Conservation (phyloP, 2,329 filamentous ascomycete genomes). For the Kalaharituber pfeilii region DNA sequence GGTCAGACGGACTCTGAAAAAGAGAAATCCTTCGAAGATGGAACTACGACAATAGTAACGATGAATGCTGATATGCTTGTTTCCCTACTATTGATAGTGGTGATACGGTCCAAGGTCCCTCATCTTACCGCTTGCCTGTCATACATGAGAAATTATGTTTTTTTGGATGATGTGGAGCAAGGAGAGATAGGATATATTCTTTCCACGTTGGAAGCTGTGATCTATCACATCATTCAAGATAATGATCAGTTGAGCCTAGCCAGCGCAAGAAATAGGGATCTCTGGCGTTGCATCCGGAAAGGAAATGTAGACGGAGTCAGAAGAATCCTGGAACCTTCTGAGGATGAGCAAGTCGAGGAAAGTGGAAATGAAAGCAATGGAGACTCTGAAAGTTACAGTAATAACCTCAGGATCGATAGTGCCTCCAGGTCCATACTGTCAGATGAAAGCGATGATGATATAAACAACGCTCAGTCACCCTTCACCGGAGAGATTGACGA, state of each 20-base stretch:
- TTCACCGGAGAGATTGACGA: background rate
- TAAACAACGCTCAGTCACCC: background rate
- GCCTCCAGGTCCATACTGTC: background rate
- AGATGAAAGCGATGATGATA: background rate
- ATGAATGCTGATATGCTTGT: conserved; percentile 81
- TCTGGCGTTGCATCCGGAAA: conserved; percentile 75
- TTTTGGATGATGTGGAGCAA: conserved; percentile 91
- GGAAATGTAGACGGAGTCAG: conserved; percentile 60
- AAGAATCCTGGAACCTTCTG: conserved; percentile 60
- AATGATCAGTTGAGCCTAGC: conserved; percentile 66
- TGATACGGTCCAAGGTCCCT: conserved; percentile 75
- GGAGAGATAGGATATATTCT: conserved; percentile 92
- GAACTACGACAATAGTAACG: conserved; percentile 39
- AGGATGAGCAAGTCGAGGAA: background rate
- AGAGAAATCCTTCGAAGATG: conserved; percentile 1
- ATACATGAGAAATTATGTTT: conserved; percentile 97
- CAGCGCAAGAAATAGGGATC: conserved; percentile 63
- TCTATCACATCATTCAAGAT: conserved; percentile 71
- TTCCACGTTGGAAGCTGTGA: conserved; percentile 86
- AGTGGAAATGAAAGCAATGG: conserved; percentile 17
- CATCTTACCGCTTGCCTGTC: conserved; percentile 73
- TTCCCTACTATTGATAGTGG: conserved; percentile 73
- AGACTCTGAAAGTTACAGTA: background rate
- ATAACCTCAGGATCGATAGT: conserved; percentile 10
- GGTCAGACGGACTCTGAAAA: conserved; percentile 23